phyloP scores from a whole-genome alignment of 2,329 filamentous ascomycete species.

The Elsinoe perseae region DNA sequence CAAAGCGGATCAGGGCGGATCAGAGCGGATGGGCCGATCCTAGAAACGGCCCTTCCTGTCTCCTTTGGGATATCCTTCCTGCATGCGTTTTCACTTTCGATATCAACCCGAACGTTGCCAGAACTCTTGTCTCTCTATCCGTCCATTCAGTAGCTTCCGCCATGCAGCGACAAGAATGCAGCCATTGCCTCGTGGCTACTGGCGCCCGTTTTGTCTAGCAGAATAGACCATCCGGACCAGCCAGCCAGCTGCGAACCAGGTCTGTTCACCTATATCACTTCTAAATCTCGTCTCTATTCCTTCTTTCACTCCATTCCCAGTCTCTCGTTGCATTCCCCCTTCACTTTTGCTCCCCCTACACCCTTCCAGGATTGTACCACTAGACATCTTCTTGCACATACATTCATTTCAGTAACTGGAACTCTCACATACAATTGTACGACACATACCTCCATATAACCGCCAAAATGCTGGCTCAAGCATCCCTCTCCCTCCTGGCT shows the following conservation, averaged over 20 bases:
- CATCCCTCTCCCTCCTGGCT: conserved; percentile 11
- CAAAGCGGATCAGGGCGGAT: too few relatives aligned
- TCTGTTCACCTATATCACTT: conserved; percentile 13
- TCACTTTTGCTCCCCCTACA: not conserved
- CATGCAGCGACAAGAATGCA: conserved; percentile 9
- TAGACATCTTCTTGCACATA: not conserved
- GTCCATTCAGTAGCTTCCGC: not conserved
- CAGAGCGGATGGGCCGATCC: not conserved
- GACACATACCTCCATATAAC: not conserved
- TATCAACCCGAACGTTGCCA: conserved; percentile 13
- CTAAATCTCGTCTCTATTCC: not conserved
- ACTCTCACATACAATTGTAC: not conserved
- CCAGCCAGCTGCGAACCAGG: not conserved
- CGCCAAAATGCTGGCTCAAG: conserved; percentile 9
- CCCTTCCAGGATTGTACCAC: not conserved
- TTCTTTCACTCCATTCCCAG: not conserved
- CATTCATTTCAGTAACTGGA: not conserved
- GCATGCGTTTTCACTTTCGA: not conserved
- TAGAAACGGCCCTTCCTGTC: not conserved
- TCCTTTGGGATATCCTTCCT: not conserved
- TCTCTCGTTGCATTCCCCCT: conserved; percentile 2
- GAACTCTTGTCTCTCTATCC: conserved; percentile 10
- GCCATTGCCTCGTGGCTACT: conserved; percentile 15
- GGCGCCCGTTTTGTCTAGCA: conserved; percentile 17
- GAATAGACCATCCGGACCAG: conserved; percentile 5